Evolutionary conservation across 2,329 filamentous ascomycete species (phyloP).

Genomic region (Arachnopeziza araneosa): DNA sequence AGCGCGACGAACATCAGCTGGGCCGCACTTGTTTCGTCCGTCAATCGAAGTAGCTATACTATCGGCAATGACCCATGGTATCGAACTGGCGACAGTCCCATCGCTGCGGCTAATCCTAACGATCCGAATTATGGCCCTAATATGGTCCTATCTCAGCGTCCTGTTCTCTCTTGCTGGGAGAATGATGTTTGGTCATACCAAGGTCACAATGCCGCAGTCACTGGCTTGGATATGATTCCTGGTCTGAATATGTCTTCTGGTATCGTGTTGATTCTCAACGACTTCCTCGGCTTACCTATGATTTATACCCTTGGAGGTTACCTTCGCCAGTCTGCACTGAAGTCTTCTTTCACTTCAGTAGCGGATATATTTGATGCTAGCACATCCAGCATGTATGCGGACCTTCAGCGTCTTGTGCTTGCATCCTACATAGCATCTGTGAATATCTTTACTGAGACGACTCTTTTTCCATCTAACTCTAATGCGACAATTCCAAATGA

Average conservation of each 20-base stretch:
- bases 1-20: slow-evolving; percentile 16
- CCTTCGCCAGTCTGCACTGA: not conserved
- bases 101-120: not conserved
- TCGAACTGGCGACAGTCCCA: slow-evolving; percentile 7
- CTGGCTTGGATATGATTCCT: not conserved
- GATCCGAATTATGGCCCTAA: not conserved
- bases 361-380: not conserved
- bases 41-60: slow-evolving; percentile 25
- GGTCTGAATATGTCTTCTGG: not conserved
- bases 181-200: not conserved
- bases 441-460: not conserved
- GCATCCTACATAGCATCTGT: not conserved
- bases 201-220: not conserved
- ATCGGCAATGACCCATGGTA: slow-evolving; percentile 24
- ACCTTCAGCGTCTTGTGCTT: not conserved
- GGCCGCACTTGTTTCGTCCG: slow-evolving; percentile 25
- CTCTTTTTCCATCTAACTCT: not conserved
- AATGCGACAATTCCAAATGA: not conserved
- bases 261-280: not conserved
- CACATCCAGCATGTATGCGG: not conserved
- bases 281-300: not conserved
- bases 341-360: not conserved
- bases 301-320: not conserved
- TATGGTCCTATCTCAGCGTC: not conserved
- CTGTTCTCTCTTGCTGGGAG: not conserved